Evolutionary conservation across 2,329 filamentous ascomycete species (phyloP).

Genomic region (Diaporthe sp.): DNA sequence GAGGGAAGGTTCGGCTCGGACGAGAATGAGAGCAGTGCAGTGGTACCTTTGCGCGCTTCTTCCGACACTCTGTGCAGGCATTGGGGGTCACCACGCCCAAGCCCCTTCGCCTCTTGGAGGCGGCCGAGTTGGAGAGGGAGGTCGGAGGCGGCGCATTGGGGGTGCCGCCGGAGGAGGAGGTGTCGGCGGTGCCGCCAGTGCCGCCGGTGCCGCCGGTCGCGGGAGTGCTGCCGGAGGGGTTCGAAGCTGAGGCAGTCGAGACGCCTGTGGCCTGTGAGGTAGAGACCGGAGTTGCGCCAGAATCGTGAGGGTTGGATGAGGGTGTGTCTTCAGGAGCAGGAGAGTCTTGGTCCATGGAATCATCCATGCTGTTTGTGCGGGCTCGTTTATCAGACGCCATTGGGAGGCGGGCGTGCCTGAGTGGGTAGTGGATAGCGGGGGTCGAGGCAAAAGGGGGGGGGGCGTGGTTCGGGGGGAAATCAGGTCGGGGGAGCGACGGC

Average conservation of each 20-base stretch:
- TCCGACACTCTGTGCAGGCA: constrained; percentile 73
- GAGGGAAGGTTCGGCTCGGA: neutral
- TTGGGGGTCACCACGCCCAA: constrained; percentile 71
- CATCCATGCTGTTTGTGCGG: constrained; percentile 39
- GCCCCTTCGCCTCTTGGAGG: constrained; percentile 67
- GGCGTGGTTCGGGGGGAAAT: neutral
- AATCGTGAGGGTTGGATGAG: constrained; percentile 11
- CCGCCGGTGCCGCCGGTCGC: constrained; percentile 29
- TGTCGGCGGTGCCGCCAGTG: constrained; percentile 34
- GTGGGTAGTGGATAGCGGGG: constrained; percentile 13
- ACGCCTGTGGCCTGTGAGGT: constrained; percentile 27
- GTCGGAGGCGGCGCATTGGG: constrained; percentile 41
- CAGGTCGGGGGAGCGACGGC: constrained; percentile 1
- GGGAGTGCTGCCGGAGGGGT: constrained; percentile 23
- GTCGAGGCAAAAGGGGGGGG: neutral
- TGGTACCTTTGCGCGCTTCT: constrained; percentile 72
- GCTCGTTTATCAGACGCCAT: constrained; percentile 34
- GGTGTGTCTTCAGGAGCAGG: constrained; percentile 4
- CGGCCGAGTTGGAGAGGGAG: constrained; percentile 41
- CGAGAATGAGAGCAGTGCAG: neutral
- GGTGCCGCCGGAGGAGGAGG: constrained; percentile 48
- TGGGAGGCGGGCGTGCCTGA: neutral
- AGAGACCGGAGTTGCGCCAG: constrained; percentile 28
- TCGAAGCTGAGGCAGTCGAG: constrained; percentile 29
- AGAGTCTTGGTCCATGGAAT: constrained; percentile 42